Base-by-base conservation (phyloP, 2,329 filamentous ascomycete species). In the Lachnellula subtilissima region DNA sequence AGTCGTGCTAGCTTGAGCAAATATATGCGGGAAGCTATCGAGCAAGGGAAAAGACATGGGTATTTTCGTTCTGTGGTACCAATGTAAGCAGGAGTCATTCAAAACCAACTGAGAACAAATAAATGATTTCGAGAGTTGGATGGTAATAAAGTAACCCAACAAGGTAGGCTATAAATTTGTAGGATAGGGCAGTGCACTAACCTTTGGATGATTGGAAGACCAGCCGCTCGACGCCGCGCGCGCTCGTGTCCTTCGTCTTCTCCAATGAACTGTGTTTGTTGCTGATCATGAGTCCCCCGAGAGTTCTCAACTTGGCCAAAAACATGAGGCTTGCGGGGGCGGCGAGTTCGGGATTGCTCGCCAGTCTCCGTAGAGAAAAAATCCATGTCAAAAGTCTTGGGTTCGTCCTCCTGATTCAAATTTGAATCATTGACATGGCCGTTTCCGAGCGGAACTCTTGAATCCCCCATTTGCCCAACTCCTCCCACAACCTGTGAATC, bases 11-110 rank as follows among this genome's bases (percentile, higher is more conserved):
- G 52, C 66, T 67, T 50, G 73, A 17, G 78, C 69, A 70, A 92
- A 91, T 53, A 97, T 87, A 32, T 76, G 75, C 0, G 94, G 94
- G 68, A 89, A 97, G 70, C 91, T 96, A 68, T 94, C 86, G 36
- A 96, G 79, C 28, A 92, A 68, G 1, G 93, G 91, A 67, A 91
- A 94, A 1, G 80, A 75, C 7, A 93, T 76, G 2, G 73, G 59
- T 43, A 73, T 73, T 43, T 54, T 57, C 47, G 8, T 78, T 74
- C 55, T 77, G 73, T 65, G 22, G 9, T 48, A 32, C 22, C 8
- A 59, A 55, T 48, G 57, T 67, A 32, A 63, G 60, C 36, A 60
- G 32, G 22, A 53, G 15, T 32, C 19, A 45, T 23, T 45, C 19
- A 35, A 32, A 48, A 3, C 14, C n/a, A 22, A 43, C 23, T 7